Conservation (phyloP, 768 basidiomycete genomes). For the Termitomyces sp. region DNA sequence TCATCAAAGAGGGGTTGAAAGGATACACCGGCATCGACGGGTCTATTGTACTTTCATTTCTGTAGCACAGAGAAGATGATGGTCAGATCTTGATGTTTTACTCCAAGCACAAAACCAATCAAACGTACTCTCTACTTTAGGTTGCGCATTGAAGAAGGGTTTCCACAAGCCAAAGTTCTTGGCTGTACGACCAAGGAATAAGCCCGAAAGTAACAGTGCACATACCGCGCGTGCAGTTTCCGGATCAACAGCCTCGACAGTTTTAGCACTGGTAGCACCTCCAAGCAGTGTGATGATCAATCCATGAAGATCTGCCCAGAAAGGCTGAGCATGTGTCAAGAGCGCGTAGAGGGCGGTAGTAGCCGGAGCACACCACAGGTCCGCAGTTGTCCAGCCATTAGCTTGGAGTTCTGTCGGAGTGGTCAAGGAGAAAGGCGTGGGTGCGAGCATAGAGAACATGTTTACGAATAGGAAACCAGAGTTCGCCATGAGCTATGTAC, state of each 20-base stretch:
- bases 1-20: background rate
- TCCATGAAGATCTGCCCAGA: conserved; percentile 61
- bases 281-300: conserved; percentile 46
- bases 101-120: background rate
- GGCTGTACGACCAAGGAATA: conserved; percentile 62
- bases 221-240: conserved; percentile 70
- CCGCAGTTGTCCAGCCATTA: conserved; percentile 82
- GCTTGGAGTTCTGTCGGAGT: conserved; percentile 79
- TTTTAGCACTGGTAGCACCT: conserved; percentile 23
- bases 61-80: background rate
- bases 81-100: background rate
- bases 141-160: conserved; percentile 10
- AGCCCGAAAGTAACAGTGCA: conserved; percentile 51
- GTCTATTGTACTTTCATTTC: conserved; percentile 10
- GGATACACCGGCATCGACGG: background rate
- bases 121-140: conserved; percentile 11
- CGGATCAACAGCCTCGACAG: conserved; percentile 47
- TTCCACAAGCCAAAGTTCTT: conserved; percentile 52
- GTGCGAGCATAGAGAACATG: conserved; percentile 70
- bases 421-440: conserved; percentile 58
- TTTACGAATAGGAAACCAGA: conserved; percentile 78
- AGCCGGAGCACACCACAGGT: conserved; percentile 82
- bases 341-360: conserved; percentile 75
- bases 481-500: conserved; percentile 59
- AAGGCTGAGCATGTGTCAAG: conserved; percentile 83